phyloP scores from a whole-genome alignment of 768 basidiomycete species.

The Trametopsis cervina region DNA sequence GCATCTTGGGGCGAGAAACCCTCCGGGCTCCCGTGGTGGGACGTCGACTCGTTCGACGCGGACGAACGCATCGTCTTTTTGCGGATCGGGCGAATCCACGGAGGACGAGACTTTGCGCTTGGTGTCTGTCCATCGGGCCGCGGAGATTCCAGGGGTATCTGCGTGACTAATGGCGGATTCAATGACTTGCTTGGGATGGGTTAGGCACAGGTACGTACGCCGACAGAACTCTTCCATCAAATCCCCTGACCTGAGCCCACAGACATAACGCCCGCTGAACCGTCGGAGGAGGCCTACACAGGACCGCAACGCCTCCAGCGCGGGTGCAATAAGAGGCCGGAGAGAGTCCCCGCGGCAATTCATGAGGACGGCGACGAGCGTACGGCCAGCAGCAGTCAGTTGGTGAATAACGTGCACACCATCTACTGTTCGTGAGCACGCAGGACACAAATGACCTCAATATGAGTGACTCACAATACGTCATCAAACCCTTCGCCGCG shows the following conservation, averaged over 20 bases:
- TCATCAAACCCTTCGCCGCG: slow-evolving; percentile 87
- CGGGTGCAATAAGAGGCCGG: slow-evolving; percentile 70
- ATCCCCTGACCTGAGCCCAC: slow-evolving; percentile 85
- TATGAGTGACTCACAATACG: slow-evolving; percentile 64
- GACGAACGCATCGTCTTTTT: slow-evolving; percentile 57
- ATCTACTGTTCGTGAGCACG: slow-evolving; percentile 36
- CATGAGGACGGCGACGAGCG: slow-evolving; percentile 79
- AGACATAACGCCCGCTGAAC: slow-evolving; percentile 89
- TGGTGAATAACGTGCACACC: slow-evolving; percentile 96
- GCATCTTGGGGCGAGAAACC: slow-evolving; percentile 56
- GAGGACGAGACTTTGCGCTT: slow-evolving; percentile 49
- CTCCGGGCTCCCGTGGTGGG: slow-evolving; percentile 51
- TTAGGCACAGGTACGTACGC: slow-evolving; percentile 45
- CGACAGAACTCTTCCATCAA: slow-evolving; percentile 95
- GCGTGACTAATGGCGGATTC: slow-evolving; percentile 52
- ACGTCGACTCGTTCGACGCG: slow-evolving; percentile 23
- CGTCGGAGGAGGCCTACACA: slow-evolving; percentile 83
- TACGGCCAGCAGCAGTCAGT: slow-evolving; percentile 88
- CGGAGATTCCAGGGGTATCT: slow-evolving; percentile 75
- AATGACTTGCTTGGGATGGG: slow-evolving; percentile 2
- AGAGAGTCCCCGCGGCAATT: slow-evolving; percentile 80
- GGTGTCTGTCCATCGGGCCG: slow-evolving; percentile 37
- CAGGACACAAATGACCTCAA: no score
- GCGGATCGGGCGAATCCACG: slow-evolving; percentile 86
- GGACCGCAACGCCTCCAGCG: slow-evolving; percentile 79